These are phyloP conservation scores for Amorphotheca resinae DNA, from an alignment of 495 filamentous ascomycete species.

Conservation along the genomic window DNA sequence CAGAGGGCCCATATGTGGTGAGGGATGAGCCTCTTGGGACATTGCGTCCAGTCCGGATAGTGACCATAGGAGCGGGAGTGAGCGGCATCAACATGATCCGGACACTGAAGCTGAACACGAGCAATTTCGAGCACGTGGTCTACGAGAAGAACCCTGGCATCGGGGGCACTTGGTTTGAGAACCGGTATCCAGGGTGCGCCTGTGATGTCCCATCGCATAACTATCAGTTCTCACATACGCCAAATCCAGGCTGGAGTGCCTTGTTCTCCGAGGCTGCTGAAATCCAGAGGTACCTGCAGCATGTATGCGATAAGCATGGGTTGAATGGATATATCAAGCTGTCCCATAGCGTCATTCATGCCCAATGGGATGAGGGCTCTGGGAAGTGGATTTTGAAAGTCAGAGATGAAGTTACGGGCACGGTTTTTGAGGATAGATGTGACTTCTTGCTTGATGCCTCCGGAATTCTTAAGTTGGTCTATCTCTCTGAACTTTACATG, in stretches of 20 bases:
- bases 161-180: slow-evolving; percentile 48
- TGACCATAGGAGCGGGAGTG: slow-evolving; percentile 36
- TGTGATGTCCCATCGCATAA: slow-evolving; percentile 27
- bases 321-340: slow-evolving; percentile 37
- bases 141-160: slow-evolving; percentile 69
- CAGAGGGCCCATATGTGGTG: not conserved
- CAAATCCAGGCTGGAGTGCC: slow-evolving; percentile 43
- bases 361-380: slow-evolving; percentile 8
- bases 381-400: slow-evolving; percentile 6
- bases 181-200: slow-evolving; percentile 35
- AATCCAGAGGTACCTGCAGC: slow-evolving; percentile 43
- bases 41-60: slow-evolving; percentile 31
- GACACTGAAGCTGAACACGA: slow-evolving; percentile 29
- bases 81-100: slow-evolving; percentile 36
- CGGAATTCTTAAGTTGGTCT: slow-evolving; percentile 12
- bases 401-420: not conserved
- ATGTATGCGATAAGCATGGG: slow-evolving; percentile 39
- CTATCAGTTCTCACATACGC: slow-evolving; percentile 43
- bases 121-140: slow-evolving; percentile 42
- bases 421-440: slow-evolving; percentile 6
- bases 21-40: slow-evolving; percentile 30
- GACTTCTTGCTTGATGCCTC: slow-evolving; percentile 9
- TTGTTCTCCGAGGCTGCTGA: slow-evolving; percentile 44
- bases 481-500: not conserved
- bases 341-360: slow-evolving; percentile 1